Conservation (phyloP, 1,284 basidiomycete species). For the Cryptococcus wingfieldii region DNA sequence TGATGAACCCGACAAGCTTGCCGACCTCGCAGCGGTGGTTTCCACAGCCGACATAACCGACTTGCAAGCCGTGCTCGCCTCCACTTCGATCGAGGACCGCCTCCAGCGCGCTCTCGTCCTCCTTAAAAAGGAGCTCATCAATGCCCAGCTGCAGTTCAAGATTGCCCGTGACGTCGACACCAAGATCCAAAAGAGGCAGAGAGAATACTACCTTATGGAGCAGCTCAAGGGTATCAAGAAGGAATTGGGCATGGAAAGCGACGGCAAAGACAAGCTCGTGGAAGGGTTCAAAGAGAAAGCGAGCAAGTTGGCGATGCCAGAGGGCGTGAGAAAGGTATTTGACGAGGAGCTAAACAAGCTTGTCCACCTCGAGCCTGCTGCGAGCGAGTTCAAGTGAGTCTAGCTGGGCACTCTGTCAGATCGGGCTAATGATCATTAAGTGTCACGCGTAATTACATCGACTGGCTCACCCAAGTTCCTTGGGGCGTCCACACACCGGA, state of each 20-base stretch:
- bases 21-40: conserved; percentile 96
- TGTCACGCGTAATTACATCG: conserved; percentile 94
- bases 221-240: conserved; percentile 99
- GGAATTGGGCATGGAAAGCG: conserved; percentile 86
- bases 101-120: conserved; percentile 86
- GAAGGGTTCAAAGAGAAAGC: conserved; percentile 95
- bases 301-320: conserved; percentile 83
- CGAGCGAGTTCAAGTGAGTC: conserved; percentile 74
- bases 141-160: conserved; percentile 92
- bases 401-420: background rate
- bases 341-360: conserved; percentile 95
- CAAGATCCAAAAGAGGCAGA: conserved; percentile 95
- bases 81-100: conserved; percentile 79
- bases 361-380: conserved; percentile 82
- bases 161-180: conserved; percentile 89
- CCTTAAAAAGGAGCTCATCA: conserved; percentile 97
- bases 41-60: conserved; percentile 86
- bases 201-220: conserved; percentile 98
- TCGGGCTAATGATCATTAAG: conserved; percentile 38
- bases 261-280: conserved; percentile 96
- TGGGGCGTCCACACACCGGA: conserved; percentile 95
- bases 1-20: conserved; percentile 96
- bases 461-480: conserved; percentile 93
- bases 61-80: conserved; percentile 89
- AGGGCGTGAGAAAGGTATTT: conserved; percentile 86